Percentiles rank a stretch among this genome's conserved stretches.
phyloP scores from a whole-genome alignment of 106 monocot genomes.

The Amphibolis antarctica region DNA sequence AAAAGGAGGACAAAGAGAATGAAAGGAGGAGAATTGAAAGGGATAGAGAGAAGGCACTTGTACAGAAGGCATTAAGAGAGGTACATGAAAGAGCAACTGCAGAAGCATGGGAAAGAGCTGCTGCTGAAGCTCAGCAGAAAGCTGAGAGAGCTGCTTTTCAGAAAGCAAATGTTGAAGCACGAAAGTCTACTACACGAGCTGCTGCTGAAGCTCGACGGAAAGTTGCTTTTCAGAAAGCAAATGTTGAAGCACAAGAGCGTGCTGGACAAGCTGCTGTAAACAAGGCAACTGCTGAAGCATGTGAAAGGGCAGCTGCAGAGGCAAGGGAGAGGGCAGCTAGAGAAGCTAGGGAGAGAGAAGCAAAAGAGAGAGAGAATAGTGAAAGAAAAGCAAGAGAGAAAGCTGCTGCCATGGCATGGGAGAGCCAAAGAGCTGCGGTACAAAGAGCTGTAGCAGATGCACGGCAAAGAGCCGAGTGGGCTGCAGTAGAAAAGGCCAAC shows the following conservation, averaged over 20 bases:
- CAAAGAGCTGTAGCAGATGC: constrained; percentile 68
- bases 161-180: constrained; percentile 52
- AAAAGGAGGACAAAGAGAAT: constrained; percentile 63
- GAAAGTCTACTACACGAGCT: constrained; percentile 30
- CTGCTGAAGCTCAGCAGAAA: constrained; percentile 44
- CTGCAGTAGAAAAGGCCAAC: constrained; percentile 45
- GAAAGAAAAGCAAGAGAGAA: constrained; percentile 17
- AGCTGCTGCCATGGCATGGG: constrained; percentile 28
- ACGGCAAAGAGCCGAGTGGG: constrained; percentile 39
- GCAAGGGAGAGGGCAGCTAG: constrained; percentile 23
- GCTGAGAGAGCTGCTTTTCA: constrained; percentile 57
- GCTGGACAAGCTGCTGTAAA: constrained; percentile 17
- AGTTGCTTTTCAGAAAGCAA: constrained; percentile 36
- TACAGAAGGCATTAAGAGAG: constrained; percentile 75
- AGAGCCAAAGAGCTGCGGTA: constrained; percentile 33
- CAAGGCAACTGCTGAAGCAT: constrained; percentile 20
- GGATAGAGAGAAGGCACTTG: constrained; percentile 31
- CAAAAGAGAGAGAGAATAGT: constrained; percentile 11
- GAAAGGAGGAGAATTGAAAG: constrained; percentile 42
- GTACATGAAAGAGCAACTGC: constrained; percentile 85
- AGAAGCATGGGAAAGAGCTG: constrained; percentile 60
- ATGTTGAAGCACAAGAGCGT: constrained; percentile 15
- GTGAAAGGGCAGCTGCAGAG: constrained; percentile 29
- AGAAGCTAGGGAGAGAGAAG: constrained; percentile 17
- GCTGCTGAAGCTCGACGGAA: constrained; percentile 36